phyloP scores from a whole-genome alignment of 2,329 filamentous ascomycete genomes.

The Pseudonectria buxi region DNA sequence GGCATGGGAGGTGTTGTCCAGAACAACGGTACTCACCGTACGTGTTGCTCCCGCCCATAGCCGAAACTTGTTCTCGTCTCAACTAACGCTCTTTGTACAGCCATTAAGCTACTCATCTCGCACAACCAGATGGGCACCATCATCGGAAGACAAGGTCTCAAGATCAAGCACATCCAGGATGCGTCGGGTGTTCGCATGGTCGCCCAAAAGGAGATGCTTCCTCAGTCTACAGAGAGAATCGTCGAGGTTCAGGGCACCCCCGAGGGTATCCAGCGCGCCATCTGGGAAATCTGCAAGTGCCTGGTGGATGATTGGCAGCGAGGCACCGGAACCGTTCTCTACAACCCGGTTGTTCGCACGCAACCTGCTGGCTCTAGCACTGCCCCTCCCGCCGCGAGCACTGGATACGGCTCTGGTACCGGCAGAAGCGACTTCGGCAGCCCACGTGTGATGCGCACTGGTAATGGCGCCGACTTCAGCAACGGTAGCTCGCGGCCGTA shows the following conservation, averaged over 20 bases:
- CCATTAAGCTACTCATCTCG: slow-evolving; percentile 95
- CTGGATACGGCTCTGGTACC: slow-evolving; percentile 33
- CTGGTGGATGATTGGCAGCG: slow-evolving; percentile 97
- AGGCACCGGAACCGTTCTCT: slow-evolving; percentile 91
- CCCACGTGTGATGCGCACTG: slow-evolving; percentile 83
- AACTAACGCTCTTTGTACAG: slow-evolving; percentile 39
- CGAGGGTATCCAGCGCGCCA: slow-evolving; percentile 88
- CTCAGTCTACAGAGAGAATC: slow-evolving; percentile 95
- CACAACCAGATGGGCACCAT: slow-evolving; percentile 99
- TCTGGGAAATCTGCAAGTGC: slow-evolving; percentile 99
- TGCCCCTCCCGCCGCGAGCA: slow-evolving; percentile 35
- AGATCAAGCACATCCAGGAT: slow-evolving; percentile 99
- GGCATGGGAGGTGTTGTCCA: slow-evolving; percentile 90
- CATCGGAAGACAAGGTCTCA: slow-evolving; percentile 90
- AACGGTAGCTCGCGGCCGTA: slow-evolving; percentile 62
- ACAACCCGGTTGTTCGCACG: slow-evolving; percentile 91
- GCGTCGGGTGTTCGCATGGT: slow-evolving; percentile 97
- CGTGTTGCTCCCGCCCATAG: slow-evolving; percentile 4
- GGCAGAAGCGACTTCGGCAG: slow-evolving; percentile 48
- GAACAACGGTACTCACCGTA: slow-evolving; percentile 91
- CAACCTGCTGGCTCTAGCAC: slow-evolving; percentile 52
- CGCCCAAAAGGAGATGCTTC: slow-evolving; percentile 98
- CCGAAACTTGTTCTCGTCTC: not conserved
- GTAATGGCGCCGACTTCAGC: slow-evolving; percentile 96
- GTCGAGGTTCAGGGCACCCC: slow-evolving; percentile 95